phyloP scores from a whole-genome alignment of 1,284 basidiomycete species.

The Megacollybia platyphylla region DNA sequence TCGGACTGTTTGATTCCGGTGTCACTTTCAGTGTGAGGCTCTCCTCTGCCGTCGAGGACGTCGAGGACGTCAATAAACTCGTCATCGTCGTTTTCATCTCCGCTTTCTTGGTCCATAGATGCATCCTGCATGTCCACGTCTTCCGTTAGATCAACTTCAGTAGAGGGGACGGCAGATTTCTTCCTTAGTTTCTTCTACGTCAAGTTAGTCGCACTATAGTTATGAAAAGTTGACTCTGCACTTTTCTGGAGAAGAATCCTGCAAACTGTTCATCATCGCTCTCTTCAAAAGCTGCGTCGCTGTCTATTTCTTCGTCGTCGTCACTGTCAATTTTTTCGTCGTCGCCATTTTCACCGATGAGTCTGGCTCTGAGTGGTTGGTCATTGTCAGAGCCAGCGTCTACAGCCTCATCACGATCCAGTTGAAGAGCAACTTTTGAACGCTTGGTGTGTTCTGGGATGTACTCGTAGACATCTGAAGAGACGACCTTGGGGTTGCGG shows the following conservation, averaged over 20 bases:
- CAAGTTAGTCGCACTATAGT: background rate
- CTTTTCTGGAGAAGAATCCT: conserved; percentile 46
- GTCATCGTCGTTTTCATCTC: conserved; percentile 37
- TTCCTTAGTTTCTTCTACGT: conserved; percentile 7
- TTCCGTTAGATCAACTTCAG: conserved; percentile 58
- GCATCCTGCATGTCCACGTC: conserved; percentile 24
- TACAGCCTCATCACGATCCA: conserved; percentile 44
- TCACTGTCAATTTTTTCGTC: conserved; percentile 45
- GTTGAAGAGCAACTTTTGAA: conserved; percentile 36
- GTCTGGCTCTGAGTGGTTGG: conserved; percentile 26
- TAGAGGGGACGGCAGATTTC: conserved; percentile 23
- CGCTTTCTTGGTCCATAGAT: conserved; percentile 13
- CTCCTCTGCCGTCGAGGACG: conserved; percentile 51
- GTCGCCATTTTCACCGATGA: conserved; percentile 49
- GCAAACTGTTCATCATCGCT: conserved; percentile 73
- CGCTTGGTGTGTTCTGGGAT: conserved; percentile 40
- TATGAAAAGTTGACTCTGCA: background rate
- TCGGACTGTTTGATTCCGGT: conserved; percentile 31
- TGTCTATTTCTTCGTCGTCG: conserved; percentile 73
- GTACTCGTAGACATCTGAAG: conserved; percentile 54
- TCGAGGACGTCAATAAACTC: conserved; percentile 60
- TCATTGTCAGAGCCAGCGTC: conserved; percentile 26
- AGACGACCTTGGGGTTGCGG: conserved; percentile 12
- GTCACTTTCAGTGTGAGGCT: conserved; percentile 26
- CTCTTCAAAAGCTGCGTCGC: conserved; percentile 72